Evolutionary conservation across 306 rosid genomes (phyloP), one percentile per base, ranked within the genome.

Genomic region (Trifolium pratense): DNA sequence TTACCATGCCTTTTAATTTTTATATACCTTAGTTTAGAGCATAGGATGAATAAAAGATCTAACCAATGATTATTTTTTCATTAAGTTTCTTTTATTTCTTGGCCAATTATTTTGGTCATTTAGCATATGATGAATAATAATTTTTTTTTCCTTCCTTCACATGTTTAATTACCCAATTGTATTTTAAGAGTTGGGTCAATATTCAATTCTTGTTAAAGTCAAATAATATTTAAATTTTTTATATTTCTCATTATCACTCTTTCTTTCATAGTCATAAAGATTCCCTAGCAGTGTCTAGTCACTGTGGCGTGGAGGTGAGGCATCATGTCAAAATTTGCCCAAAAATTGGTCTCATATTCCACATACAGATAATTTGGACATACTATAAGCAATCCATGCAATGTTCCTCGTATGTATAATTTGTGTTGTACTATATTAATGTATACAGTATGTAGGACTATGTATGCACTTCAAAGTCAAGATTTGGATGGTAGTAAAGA

Each of bases 81-180:
- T 45, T 69, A 55, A 10, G 9, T 56, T 46, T 17, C 29, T 25
- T 60, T 16, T 59, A 8, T 60, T 43, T 53, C 5, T 51, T 77
- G 71, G 45, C 75, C 77, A 73, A 52, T 68, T 84, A 48, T 64
- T 79, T 69, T 62, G 82, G 78, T 51, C 49, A 70, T 75, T 21
- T 23, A 68, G 49, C 71, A 25, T 64, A 20, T 48, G 68, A 29
- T 61, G 74, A 59, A 16, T 70, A 29, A n/a, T 66, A 42, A 11
- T 68, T 0, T 1, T 63, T 73, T 34, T 3, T 12, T 9, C 16
- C 18, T 21, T 31, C 32, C 31, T 45, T 39, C 18, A 64, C 16
- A 67, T 78, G 65, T 74, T 68, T 53, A 53, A 20, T 20, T 74
- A 74, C 66, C 73, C 74, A 32, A 76, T 36, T 69, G 66, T 69